Conservation (phyloP, 2,329 filamentous ascomycete genomes). For the Aaosphaeria pasadenensis region DNA sequence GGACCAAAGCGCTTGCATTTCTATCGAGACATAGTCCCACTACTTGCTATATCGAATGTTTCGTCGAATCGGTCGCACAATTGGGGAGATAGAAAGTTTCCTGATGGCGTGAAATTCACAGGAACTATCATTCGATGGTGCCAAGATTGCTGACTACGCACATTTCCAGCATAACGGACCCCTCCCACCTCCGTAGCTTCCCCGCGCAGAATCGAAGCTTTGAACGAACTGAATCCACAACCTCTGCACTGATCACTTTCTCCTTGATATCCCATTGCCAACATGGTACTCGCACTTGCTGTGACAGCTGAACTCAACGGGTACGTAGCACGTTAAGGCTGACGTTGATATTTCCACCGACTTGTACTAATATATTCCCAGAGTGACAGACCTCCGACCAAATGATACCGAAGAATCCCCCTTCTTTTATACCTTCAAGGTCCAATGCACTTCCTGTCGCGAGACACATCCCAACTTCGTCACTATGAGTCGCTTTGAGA, state of each 20-base stretch:
- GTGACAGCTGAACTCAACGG: slow-evolving; percentile 38
- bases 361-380: slow-evolving; percentile 36
- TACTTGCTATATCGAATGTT: too few relatives aligned
- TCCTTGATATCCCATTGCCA: too few relatives aligned
- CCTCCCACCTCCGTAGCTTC: too few relatives aligned
- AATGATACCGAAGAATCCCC: slow-evolving; percentile 76
- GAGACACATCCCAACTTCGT: slow-evolving; percentile 87
- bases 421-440: slow-evolving; percentile 97
- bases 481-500: slow-evolving; percentile 83
- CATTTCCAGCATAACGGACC: too few relatives aligned
- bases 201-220: too few relatives aligned
- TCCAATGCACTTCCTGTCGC: slow-evolving; percentile 96
- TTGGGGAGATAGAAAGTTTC: too few relatives aligned
- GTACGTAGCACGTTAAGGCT: slow-evolving; percentile 7
- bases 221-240: too few relatives aligned
- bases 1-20: slow-evolving; percentile 69
- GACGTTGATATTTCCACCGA: not conserved
- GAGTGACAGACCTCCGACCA: slow-evolving; percentile 86
- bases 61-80: too few relatives aligned
- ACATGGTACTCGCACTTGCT: slow-evolving; percentile 35
- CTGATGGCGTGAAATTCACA: too few relatives aligned
- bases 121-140: too few relatives aligned
- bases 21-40: slow-evolving; percentile 34
- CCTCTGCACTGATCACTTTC: too few relatives aligned
- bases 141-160: too few relatives aligned